Conservation (phyloP, 805 yeast genomes). For the Sungouiella blattae region DNA sequence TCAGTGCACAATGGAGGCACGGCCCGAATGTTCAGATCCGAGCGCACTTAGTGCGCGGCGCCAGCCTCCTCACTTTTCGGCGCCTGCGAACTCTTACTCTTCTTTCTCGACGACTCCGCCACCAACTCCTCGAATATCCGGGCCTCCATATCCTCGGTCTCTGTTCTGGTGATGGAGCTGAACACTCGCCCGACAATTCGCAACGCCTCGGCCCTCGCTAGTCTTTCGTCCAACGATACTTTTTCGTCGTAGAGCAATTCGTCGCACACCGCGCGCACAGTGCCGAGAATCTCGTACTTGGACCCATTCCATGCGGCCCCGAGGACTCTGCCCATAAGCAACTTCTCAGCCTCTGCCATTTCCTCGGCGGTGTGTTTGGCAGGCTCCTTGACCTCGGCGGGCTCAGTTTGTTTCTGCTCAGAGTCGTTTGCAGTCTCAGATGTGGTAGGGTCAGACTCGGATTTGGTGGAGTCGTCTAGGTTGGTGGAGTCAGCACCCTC, state of each 20-base stretch:
- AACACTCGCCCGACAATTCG: slow-evolving; percentile 63
- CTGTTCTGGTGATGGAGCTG: slow-evolving; percentile 53
- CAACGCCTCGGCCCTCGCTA: slow-evolving; percentile 62
- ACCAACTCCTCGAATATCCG: slow-evolving; percentile 73
- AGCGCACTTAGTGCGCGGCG: no score
- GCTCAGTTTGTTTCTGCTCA: slow-evolving; percentile 1
- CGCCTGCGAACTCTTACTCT: neutral
- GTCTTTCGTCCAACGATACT: slow-evolving; percentile 42
- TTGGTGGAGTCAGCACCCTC: slow-evolving; percentile 2
- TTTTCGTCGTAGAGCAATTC: slow-evolving; percentile 56
- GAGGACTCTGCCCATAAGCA: slow-evolving; percentile 72
- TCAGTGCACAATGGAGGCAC: no score
- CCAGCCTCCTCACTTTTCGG: no score
- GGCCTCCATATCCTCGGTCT: slow-evolving; percentile 71
- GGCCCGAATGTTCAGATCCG: no score
- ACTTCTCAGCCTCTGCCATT: slow-evolving; percentile 67
- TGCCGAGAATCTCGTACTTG: slow-evolving; percentile 71
- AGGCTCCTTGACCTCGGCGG: slow-evolving; percentile 21
- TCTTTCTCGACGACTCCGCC: slow-evolving; percentile 42
- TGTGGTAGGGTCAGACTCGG: neutral
- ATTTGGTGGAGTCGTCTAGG: slow-evolving; percentile 6
- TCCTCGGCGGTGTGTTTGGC: slow-evolving; percentile 52
- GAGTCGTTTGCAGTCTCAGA: slow-evolving; percentile 1
- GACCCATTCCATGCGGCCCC: slow-evolving; percentile 87
- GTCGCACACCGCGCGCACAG: slow-evolving; percentile 70